A percentile compares a stretch with the other conserved stretches of the same genome.
These are phyloP conservation scores for Hibiscus tridactylites DNA, from an alignment of 345 rosid genomes.

Conservation along the genomic window DNA sequence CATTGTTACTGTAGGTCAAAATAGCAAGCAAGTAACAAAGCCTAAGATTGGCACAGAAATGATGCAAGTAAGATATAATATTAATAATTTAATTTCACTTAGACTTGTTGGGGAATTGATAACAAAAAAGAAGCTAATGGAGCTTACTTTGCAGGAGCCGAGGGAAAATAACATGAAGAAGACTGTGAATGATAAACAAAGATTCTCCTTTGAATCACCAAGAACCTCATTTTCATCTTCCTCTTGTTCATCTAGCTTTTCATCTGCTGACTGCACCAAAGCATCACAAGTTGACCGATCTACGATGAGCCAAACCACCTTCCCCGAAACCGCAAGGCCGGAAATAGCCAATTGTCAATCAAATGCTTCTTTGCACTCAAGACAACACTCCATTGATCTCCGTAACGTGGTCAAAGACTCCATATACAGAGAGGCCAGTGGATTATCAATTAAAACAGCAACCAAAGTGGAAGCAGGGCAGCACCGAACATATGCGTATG, in stretches of 20 bases:
- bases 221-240: conserved; percentile 68
- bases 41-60: conserved; percentile 25
- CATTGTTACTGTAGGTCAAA: conserved; percentile 37
- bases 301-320: conserved; percentile 21
- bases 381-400: conserved; percentile 36
- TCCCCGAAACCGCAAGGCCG: conserved; percentile 15
- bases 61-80: conserved; percentile 33
- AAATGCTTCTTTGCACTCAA: conserved; percentile 20
- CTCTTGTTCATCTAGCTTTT: conserved; percentile 54
- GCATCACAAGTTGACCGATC: conserved; percentile 41
- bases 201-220: conserved; percentile 58
- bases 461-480: conserved; percentile 25
- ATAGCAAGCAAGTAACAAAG: conserved; percentile 24
- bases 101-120: not conserved
- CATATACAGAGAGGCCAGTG: conserved; percentile 50
- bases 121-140: conserved; percentile 1
- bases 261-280: conserved; percentile 50
- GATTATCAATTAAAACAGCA: conserved; percentile 28
- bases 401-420: conserved; percentile 50
- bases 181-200: conserved; percentile 42
- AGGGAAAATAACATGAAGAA: conserved; percentile 56
- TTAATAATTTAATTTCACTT: not conserved
- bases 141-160: conserved; percentile 17
- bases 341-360: too few species aligned
- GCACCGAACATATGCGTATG: conserved; percentile 37